Evolutionary conservation across 1,284 basidiomycete species (phyloP).

Genomic region (Sanguinoderma infundibulare): DNA sequence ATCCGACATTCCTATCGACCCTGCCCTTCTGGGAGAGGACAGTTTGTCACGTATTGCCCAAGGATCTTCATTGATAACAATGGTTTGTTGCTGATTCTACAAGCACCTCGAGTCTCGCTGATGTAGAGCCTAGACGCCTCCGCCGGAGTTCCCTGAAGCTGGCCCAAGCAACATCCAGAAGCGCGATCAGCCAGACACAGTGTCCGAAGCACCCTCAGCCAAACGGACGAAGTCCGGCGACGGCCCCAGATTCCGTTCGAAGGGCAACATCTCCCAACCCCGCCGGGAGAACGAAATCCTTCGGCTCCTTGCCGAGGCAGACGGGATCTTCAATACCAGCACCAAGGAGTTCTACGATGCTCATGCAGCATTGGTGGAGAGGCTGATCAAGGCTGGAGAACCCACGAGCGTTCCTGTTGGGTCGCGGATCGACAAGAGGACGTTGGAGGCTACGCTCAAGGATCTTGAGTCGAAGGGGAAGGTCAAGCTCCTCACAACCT

Average conservation of each 20-base stretch:
- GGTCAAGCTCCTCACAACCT: conserved; percentile 68
- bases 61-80: conserved; percentile 14
- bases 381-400: conserved; percentile 59
- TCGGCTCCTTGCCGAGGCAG: conserved; percentile 61
- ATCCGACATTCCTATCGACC: conserved; percentile 11
- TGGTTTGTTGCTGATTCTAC: conserved; percentile 10
- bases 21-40: conserved; percentile 1
- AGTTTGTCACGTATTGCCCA: conserved; percentile 1
- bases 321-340: conserved; percentile 68
- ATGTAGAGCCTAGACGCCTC: conserved; percentile 13
- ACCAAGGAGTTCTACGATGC: conserved; percentile 70
- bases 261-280: conserved; percentile 71
- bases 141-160: conserved; percentile 3
- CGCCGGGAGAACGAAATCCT: conserved; percentile 79
- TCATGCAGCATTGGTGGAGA: conserved; percentile 62
- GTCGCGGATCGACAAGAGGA: conserved; percentile 74
- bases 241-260: conserved; percentile 35
- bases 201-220: conserved; percentile 17
- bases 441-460: conserved; percentile 60
- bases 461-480: conserved; percentile 64
- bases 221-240: conserved; percentile 31
- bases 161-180: conserved; percentile 14
- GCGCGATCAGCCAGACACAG: conserved; percentile 17
- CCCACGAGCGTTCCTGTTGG: conserved; percentile 69
- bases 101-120: not conserved